These are phyloP conservation scores for Neurospora pannonica DNA, from an alignment of 495 filamentous ascomycete species.

Conservation along the genomic window DNA sequence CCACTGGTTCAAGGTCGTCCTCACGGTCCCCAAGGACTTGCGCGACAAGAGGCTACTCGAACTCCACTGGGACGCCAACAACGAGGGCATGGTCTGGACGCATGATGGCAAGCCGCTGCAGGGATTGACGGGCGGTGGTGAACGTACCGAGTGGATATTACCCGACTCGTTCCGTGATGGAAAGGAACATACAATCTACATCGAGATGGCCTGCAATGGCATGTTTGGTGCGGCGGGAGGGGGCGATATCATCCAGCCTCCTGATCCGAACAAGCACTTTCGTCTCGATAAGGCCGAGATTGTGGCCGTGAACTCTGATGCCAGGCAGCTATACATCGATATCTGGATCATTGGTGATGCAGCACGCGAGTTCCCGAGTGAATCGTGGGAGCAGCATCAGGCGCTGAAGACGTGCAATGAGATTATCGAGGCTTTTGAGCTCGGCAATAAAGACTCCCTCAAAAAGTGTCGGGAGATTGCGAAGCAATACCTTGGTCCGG, in stretches of 20 bases:
- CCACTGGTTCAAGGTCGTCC: conserved; percentile 86
- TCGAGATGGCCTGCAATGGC: conserved; percentile 97
- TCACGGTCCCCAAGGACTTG: conserved; percentile 67
- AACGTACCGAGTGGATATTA: conserved; percentile 83
- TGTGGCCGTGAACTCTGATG: conserved; percentile 77
- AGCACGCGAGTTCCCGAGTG: conserved; percentile 66
- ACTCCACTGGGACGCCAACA: conserved; percentile 90
- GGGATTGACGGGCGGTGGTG: conserved; percentile 85
- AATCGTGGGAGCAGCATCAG: conserved; percentile 79
- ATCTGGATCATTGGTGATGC: conserved; percentile 94
- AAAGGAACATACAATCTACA: conserved; percentile 77
- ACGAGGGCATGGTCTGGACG: conserved; percentile 85
- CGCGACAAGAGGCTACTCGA: conserved; percentile 68
- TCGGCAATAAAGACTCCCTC: conserved; percentile 69
- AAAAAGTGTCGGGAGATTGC: conserved; percentile 72
- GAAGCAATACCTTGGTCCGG: conserved; percentile 66
- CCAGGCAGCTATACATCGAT: conserved; percentile 74
- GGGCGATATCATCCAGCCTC: conserved; percentile 83
- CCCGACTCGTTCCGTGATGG: conserved; percentile 73
- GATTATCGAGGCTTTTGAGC: conserved; percentile 83
- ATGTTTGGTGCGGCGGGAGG: conserved; percentile 94
- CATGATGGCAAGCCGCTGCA: conserved; percentile 83
- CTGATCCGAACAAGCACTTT: conserved; percentile 71
- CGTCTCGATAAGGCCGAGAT: conserved; percentile 72
- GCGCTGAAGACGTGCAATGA: conserved; percentile 73